These are phyloP conservation scores for Voacanga thouarsii DNA, from an alignment of 257 asterid species.

Conservation along the genomic window DNA sequence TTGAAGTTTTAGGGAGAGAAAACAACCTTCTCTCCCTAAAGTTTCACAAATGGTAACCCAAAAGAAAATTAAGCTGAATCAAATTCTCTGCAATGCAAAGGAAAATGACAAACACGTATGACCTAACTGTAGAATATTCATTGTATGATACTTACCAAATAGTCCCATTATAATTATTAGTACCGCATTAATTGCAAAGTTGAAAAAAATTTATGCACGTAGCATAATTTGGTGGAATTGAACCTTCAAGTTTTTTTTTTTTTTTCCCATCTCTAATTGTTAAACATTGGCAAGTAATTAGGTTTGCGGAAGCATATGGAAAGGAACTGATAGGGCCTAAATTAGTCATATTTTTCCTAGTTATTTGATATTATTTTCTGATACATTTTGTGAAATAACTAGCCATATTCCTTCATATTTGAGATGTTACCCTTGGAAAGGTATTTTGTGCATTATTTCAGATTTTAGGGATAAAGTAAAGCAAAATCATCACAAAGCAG, in stretches of 20 bases:
- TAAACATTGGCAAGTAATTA: not conserved
- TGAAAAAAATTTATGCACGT: conserved; percentile 9
- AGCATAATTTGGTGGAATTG: conserved; percentile 24
- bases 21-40: too few relatives aligned
- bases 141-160: conserved; percentile 19
- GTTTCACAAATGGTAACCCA: not conserved
- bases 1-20: too few relatives aligned
- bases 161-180: conserved; percentile 19
- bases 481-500: too few relatives aligned
- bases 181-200: conserved; percentile 14
- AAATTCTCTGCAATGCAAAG: not conserved
- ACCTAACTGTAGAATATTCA: not conserved
- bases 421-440: too few relatives aligned
- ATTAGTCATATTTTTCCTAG: too few relatives aligned
- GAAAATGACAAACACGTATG: too few relatives aligned
- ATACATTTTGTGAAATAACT: too few relatives aligned
- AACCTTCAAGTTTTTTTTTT: not conserved
- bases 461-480: too few relatives aligned
- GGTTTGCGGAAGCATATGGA: not conserved
- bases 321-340: too few relatives aligned
- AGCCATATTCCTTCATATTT: too few relatives aligned
- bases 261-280: conserved; percentile 7
- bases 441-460: too few relatives aligned
- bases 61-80: not conserved
- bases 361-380: too few relatives aligned